These are phyloP conservation scores for Microdochium bolleyi DNA, from an alignment of 2,329 filamentous ascomycete genomes.

Conservation along the genomic window DNA sequence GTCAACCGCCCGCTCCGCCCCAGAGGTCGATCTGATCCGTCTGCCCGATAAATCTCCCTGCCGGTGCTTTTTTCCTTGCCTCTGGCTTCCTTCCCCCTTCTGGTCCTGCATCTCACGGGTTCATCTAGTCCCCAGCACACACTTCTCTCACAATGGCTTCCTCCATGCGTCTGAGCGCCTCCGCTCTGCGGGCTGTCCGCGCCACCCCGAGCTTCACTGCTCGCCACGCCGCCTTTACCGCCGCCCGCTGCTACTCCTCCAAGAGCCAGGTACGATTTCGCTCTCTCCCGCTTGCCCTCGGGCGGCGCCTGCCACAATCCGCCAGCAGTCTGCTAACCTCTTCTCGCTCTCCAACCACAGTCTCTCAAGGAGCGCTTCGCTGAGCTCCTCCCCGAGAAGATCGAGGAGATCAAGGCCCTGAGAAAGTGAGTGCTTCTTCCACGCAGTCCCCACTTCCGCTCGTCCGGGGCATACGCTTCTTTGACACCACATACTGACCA, in stretches of 20 bases:
- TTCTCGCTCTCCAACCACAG: neutral
- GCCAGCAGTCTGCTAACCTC: neutral
- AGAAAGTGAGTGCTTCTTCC: slow-evolving; percentile 63
- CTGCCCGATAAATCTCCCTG: slow-evolving; percentile 9
- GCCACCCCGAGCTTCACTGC: slow-evolving; percentile 59
- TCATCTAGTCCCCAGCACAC: slow-evolving; percentile 14
- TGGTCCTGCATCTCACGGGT: slow-evolving; percentile 8
- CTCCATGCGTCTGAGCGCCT: slow-evolving; percentile 71
- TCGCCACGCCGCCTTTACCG: slow-evolving; percentile 68
- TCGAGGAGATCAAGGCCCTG: slow-evolving; percentile 98
- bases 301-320: neutral
- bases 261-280: slow-evolving; percentile 68
- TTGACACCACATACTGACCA: neutral
- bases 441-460: slow-evolving; percentile 4
- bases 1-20: neutral
- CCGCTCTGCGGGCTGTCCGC: slow-evolving; percentile 66
- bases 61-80: slow-evolving; percentile 4
- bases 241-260: slow-evolving; percentile 83
- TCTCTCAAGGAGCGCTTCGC: slow-evolving; percentile 96
- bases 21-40: neutral
- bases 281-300: slow-evolving; percentile 10
- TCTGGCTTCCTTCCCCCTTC: too few species aligned
- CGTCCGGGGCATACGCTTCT: slow-evolving; percentile 12
- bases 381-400: slow-evolving; percentile 88
- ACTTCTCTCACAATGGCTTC: slow-evolving; percentile 62